Percentiles rank a stretch among this genome's conserved stretches.
phyloP scores from a whole-genome alignment of 75 land plant species.

The Picea sitchensis region DNA sequence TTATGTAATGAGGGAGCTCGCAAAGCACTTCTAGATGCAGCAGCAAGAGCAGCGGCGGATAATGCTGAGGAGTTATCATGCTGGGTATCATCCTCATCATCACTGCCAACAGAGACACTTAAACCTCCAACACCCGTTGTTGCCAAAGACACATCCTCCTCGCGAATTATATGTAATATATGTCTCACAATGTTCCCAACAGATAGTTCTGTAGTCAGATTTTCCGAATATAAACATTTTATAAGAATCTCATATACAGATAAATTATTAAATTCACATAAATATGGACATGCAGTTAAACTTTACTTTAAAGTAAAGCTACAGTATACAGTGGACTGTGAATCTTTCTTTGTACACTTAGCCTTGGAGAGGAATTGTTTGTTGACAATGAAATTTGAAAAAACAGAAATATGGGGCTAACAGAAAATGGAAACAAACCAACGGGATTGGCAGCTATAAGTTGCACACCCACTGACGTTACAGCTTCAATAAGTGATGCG shows the following conservation, averaged over 20 bases:
- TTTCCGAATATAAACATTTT: conserved; percentile 1
- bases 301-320: neutral
- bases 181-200: conserved; percentile 96
- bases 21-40: conserved; percentile 84
- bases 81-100: conserved; percentile 69
- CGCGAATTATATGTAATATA: conserved; percentile 90
- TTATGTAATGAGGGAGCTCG: conserved; percentile 95
- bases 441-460: conserved; percentile 91
- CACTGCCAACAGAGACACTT: conserved; percentile 56
- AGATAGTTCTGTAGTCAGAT: conserved; percentile 74
- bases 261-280: neutral
- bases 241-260: neutral
- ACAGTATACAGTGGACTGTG: neutral
- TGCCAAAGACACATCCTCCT: conserved; percentile 80
- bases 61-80: conserved; percentile 41
- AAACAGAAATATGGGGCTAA: neutral
- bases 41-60: conserved; percentile 87
- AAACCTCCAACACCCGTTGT: conserved; percentile 57
- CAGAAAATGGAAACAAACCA: conserved; percentile 40
- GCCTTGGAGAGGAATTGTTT: no score
- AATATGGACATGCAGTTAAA: neutral
- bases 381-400: no score
- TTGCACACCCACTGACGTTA: conserved; percentile 75
- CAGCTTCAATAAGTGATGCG: conserved; percentile 72
- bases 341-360: neutral